phyloP scores from a whole-genome alignment of 805 yeast genomes.

The Metschnikowia baotianmanensis region DNA sequence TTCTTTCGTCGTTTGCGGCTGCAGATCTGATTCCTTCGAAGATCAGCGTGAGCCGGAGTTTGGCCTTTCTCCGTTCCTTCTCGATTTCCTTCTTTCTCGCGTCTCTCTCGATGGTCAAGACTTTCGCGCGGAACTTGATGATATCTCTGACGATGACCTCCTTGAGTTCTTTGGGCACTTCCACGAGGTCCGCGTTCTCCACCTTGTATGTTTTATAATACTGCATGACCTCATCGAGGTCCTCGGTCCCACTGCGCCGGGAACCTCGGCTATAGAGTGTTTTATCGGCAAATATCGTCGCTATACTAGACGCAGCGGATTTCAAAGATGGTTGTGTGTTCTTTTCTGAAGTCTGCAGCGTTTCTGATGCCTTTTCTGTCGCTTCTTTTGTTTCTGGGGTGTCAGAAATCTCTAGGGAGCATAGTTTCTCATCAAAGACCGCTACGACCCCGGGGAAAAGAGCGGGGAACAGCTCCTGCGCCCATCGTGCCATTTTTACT shows the following conservation, averaged over 20 bases:
- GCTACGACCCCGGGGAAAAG: slow-evolving; percentile 7
- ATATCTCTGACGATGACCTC: slow-evolving; percentile 54
- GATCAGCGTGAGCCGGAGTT: slow-evolving; percentile 44
- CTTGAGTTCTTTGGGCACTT: slow-evolving; percentile 52
- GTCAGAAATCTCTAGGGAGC: background rate
- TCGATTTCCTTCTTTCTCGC: slow-evolving; percentile 48
- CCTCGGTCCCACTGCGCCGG: slow-evolving; percentile 31
- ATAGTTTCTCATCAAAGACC: slow-evolving; percentile 11
- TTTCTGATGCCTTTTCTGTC: background rate
- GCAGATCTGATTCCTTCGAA: slow-evolving; percentile 38
- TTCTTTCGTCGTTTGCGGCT: slow-evolving; percentile 9
- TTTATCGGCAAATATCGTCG: slow-evolving; percentile 18
- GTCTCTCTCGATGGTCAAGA: slow-evolving; percentile 49
- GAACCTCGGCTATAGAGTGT: slow-evolving; percentile 21
- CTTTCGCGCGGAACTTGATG: slow-evolving; percentile 54
- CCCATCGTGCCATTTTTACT: slow-evolving; percentile 18
- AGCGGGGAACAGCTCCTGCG: slow-evolving; percentile 7
- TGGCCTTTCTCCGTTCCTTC: slow-evolving; percentile 49
- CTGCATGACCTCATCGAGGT: slow-evolving; percentile 33
- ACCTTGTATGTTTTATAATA: slow-evolving; percentile 46
- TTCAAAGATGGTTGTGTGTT: too few species aligned
- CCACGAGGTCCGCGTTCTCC: slow-evolving; percentile 55
- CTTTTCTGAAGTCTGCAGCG: too few species aligned
- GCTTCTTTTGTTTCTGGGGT: background rate
- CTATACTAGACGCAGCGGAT: background rate